Percentiles rank a stretch among this genome's conserved stretches.
Evolutionary conservation across 139 green algal species (phyloP).

Genomic region (Picochlorum sp.): DNA sequence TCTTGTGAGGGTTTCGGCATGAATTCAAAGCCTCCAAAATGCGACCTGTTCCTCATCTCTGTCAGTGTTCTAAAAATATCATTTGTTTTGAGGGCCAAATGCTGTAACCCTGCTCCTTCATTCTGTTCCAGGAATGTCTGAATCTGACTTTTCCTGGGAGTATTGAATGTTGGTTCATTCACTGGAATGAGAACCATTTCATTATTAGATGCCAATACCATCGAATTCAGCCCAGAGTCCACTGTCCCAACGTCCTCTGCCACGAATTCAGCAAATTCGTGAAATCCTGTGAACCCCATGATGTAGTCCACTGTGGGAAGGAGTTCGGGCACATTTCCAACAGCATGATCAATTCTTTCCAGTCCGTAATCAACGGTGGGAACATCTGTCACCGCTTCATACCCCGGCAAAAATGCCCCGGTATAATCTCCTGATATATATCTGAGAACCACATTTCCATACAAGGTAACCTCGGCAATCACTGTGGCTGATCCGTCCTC

Average conservation of each 20-base stretch:
- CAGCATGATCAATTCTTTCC: constrained; percentile 83
- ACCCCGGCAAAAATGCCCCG: constrained; percentile 75
- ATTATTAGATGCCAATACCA: constrained; percentile 89
- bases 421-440: constrained; percentile 50
- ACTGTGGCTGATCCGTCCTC: constrained; percentile 13
- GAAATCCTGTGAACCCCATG: constrained; percentile 59
- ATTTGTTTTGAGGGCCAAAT: constrained; percentile 91
- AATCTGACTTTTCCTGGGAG: constrained; percentile 57
- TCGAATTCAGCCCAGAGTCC: constrained; percentile 80
- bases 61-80: constrained; percentile 88
- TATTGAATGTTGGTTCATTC: constrained; percentile 95
- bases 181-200: constrained; percentile 92
- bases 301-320: constrained; percentile 77
- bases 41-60: constrained; percentile 49
- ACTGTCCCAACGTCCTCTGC: constrained; percentile 94
- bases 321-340: constrained; percentile 89
- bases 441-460: constrained; percentile 90
- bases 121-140: constrained; percentile 99
- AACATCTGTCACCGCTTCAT: constrained; percentile 38
- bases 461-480: constrained; percentile 80
- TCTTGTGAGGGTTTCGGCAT: constrained; percentile 66
- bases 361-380: constrained; percentile 59
- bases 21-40: constrained; percentile 74
- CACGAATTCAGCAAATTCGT: constrained; percentile 97
- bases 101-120: constrained; percentile 89